phyloP scores from a whole-genome alignment of 768 basidiomycete genomes.

The Psilocybe sp. region DNA sequence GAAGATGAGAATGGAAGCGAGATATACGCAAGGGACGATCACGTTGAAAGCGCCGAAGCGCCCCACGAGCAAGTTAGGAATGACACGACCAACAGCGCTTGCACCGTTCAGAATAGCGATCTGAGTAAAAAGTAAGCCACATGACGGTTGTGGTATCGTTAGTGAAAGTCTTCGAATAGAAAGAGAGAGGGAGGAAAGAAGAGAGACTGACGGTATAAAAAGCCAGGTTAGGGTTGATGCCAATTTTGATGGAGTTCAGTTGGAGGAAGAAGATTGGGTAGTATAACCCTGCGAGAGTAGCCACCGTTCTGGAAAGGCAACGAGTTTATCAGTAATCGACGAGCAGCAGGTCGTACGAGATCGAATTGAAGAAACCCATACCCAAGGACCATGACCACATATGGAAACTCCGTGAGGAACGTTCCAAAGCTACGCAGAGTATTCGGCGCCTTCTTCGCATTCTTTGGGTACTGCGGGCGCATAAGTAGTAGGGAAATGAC shows the following conservation, averaged over 20 bases:
- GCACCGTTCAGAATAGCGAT: constrained; percentile 52
- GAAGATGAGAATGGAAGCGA: constrained; percentile 36
- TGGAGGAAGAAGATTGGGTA: constrained; percentile 59
- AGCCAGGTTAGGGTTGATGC: constrained; percentile 42
- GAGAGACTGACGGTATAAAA: constrained; percentile 49
- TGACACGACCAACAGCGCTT: constrained; percentile 43
- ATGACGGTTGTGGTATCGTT: not conserved
- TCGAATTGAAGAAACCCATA: constrained; percentile 8
- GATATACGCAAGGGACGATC: constrained; percentile 29
- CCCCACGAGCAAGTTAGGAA: constrained; percentile 40
- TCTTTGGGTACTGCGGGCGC: constrained; percentile 39
- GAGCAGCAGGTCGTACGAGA: not conserved
- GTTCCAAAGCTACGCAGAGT: constrained; percentile 23
- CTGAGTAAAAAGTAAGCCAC: constrained; percentile 17
- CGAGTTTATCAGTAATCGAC: too few relatives aligned
- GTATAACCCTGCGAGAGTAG: constrained; percentile 37
- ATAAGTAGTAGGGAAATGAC: constrained; percentile 35
- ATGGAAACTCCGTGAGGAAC: constrained; percentile 44
- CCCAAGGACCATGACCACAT: constrained; percentile 41
- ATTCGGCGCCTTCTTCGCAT: constrained; percentile 27
- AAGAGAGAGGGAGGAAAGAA: not conserved
- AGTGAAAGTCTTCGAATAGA: not conserved
- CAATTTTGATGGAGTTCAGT: constrained; percentile 46
- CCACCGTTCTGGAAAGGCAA: constrained; percentile 24
- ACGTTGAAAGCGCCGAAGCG: constrained; percentile 39